Evolutionary conservation across 192 early-diverging fungal genomes (phyloP).

Genomic region (Linnemannia zychae): DNA sequence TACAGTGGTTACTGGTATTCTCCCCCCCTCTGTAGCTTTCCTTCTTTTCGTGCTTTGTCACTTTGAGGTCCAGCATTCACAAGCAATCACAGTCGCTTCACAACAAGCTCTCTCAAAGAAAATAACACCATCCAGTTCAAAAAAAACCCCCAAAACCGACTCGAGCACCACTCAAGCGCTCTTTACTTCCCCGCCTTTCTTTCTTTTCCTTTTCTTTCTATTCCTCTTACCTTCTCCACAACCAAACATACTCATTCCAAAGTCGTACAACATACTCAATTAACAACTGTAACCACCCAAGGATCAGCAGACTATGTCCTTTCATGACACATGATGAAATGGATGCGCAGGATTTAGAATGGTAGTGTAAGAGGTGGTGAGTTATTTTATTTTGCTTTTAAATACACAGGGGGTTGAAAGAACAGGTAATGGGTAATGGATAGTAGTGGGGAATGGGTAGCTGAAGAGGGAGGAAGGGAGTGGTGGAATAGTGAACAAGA

Average conservation of each 20-base stretch:
- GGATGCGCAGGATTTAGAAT: background rate
- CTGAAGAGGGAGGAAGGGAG: background rate
- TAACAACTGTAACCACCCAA: background rate
- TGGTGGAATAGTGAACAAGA: background rate
- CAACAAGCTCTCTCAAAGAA: too few relatives aligned
- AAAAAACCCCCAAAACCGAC: too few relatives aligned
- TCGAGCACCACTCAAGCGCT: too few relatives aligned
- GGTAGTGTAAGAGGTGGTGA: background rate
- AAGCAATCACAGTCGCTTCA: too few relatives aligned
- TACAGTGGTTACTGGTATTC: too few relatives aligned
- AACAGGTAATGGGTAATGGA: background rate
- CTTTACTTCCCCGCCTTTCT: background rate
- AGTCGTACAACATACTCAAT: background rate
- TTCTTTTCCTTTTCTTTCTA: background rate
- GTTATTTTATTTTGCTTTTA: constrained; percentile 4
- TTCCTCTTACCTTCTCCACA: background rate
- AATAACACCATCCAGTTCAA: too few relatives aligned
- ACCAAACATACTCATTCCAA: background rate
- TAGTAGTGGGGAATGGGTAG: background rate
- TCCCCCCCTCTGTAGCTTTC: too few relatives aligned
- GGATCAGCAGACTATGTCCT: background rate
- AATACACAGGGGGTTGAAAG: background rate
- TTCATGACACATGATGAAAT: background rate
- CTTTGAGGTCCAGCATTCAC: too few relatives aligned
- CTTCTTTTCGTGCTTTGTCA: constrained; percentile 1